Evolutionary conservation across 2,329 filamentous ascomycete species (phyloP).

Genomic region (Sarocladium oryzae): DNA sequence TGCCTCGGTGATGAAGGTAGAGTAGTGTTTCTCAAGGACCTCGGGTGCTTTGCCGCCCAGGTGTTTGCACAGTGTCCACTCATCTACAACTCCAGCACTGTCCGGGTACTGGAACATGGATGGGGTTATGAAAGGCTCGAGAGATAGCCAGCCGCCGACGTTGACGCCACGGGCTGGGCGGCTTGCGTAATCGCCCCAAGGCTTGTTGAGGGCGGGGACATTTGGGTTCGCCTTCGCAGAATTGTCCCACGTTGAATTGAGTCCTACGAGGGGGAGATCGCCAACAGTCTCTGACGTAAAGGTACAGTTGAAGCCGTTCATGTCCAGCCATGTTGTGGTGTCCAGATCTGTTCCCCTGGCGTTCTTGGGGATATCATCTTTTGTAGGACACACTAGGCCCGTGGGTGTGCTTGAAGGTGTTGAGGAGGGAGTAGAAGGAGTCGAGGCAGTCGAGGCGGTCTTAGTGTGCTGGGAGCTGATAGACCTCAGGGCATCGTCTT

Average conservation of each 20-base stretch:
- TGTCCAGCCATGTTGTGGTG: slow-evolving; percentile 87
- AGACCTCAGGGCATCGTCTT: neutral
- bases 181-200: slow-evolving; percentile 69
- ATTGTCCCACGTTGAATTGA: slow-evolving; percentile 82
- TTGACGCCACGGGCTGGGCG: slow-evolving; percentile 85
- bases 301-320: slow-evolving; percentile 84
- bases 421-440: neutral
- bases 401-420: neutral
- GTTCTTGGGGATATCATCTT: slow-evolving; percentile 50
- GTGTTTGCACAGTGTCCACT: slow-evolving; percentile 70
- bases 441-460: neutral
- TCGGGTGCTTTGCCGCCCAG: slow-evolving; percentile 61
- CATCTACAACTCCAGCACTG: slow-evolving; percentile 69
- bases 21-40: slow-evolving; percentile 85
- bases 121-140: slow-evolving; percentile 93
- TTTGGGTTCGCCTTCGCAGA: slow-evolving; percentile 68
- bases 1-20: slow-evolving; percentile 75
- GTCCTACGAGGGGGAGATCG: slow-evolving; percentile 82
- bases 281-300: slow-evolving; percentile 82
- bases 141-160: slow-evolving; percentile 84
- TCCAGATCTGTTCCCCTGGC: slow-evolving; percentile 74
- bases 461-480: neutral
- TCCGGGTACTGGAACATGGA: slow-evolving; percentile 73
- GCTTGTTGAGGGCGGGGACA: slow-evolving; percentile 67
- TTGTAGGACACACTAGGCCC: neutral